Conservation (phyloP, 345 rosid species). For the Balakata baccata region DNA sequence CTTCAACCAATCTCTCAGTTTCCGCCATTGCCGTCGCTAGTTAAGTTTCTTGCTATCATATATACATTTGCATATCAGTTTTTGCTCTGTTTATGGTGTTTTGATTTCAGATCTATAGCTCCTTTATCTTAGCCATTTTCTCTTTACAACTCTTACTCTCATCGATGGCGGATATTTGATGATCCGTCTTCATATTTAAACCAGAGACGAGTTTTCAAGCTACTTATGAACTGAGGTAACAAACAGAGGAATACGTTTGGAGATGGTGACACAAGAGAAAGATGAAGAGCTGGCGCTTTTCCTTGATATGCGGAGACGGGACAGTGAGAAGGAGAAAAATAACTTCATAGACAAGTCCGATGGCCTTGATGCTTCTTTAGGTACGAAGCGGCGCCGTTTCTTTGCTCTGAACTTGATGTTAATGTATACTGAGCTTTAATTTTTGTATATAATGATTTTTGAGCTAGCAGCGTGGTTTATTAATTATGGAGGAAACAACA, state of each 20-base stretch:
- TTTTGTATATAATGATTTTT: too few species aligned
- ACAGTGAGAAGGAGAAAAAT: slow-evolving; percentile 19
- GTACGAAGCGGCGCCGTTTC: not conserved
- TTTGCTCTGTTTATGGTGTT: not conserved
- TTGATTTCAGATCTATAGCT: slow-evolving; percentile 6
- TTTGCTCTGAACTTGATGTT: not conserved
- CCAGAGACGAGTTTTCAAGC: not conserved
- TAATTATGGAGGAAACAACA: not conserved
- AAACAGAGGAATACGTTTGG: not conserved
- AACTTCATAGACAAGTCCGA: not conserved
- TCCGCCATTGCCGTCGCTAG: not conserved
- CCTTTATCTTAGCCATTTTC: not conserved
- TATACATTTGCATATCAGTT: not conserved
- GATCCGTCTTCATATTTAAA: not conserved
- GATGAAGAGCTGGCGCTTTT: slow-evolving; percentile 29
- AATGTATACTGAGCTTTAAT: not conserved
- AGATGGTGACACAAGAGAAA: slow-evolving; percentile 27
- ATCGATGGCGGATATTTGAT: not conserved
- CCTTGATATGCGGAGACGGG: slow-evolving; percentile 27
- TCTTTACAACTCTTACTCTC: not conserved
- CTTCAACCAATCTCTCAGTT: not conserved
- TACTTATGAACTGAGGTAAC: not conserved
- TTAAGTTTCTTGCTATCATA: too few species aligned
- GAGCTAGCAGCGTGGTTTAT: too few species aligned
- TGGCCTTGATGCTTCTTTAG: slow-evolving; percentile 2